Conservation (phyloP, 305 asterid genomes). For the Solanum chacoense region DNA sequence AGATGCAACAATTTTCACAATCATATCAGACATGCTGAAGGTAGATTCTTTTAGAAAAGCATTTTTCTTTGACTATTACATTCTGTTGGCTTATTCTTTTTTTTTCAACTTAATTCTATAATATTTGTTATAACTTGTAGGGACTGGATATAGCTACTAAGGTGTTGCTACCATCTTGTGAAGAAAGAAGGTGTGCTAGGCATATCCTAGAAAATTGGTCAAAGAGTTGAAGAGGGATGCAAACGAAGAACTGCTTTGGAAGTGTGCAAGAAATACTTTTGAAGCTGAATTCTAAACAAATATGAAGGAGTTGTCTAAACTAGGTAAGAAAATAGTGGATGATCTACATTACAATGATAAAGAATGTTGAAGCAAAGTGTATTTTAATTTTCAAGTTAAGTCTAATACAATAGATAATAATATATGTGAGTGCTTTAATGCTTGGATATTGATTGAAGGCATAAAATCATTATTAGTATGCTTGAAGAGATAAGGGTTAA, state of each 20-base stretch:
- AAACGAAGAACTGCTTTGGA: not conserved
- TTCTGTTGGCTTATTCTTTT: too few relatives aligned
- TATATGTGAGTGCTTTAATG: not conserved
- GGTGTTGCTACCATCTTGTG: not conserved
- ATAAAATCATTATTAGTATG: not conserved
- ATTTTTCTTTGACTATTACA: too few relatives aligned
- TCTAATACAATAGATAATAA: not conserved
- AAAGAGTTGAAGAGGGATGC: not conserved
- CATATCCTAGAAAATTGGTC: not conserved
- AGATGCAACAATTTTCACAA: too few relatives aligned
- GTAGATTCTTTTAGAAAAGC: too few relatives aligned
- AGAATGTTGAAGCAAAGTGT: not conserved
- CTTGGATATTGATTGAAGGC: not conserved
- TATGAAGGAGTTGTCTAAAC: not conserved
- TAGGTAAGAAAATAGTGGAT: not conserved
- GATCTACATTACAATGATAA: not conserved
- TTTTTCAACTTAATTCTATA: too few relatives aligned
- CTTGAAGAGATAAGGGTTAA: not conserved
- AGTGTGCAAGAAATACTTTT: not conserved
- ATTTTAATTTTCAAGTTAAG: not conserved
- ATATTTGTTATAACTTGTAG: too few relatives aligned
- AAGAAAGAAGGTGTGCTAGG: not conserved
- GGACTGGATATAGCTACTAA: too few relatives aligned
- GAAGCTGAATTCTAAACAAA: not conserved
- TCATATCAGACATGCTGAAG: too few relatives aligned